Conservation (phyloP, 2,329 filamentous ascomycete species). For the Nigrograna mackinnonii region DNA sequence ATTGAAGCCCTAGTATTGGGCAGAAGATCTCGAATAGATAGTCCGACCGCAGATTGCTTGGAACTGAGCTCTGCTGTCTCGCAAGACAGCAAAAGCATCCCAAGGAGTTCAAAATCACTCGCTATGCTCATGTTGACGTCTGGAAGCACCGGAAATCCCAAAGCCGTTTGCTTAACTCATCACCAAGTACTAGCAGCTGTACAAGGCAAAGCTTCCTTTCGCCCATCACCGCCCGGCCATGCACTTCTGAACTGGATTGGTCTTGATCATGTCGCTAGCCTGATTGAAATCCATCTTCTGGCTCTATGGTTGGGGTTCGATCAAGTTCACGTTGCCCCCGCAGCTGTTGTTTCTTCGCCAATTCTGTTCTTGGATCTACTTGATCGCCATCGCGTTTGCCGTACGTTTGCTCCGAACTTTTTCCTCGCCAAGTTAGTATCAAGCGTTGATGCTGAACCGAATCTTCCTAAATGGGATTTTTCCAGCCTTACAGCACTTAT, state of each 20-base stretch:
- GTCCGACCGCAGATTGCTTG: neutral
- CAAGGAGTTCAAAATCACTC: neutral
- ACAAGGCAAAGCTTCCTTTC: conserved; percentile 40
- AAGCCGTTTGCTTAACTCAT: conserved; percentile 53
- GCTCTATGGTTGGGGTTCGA: conserved; percentile 46
- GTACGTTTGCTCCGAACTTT: conserved; percentile 53
- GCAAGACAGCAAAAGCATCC: neutral
- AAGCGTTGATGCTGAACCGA: conserved; percentile 1
- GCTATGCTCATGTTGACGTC: conserved; percentile 53
- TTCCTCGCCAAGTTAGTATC: conserved; percentile 33
- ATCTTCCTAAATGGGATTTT: conserved; percentile 23
- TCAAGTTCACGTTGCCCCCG: conserved; percentile 52
- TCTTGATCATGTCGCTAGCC: conserved; percentile 58
- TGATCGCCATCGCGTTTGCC: conserved; percentile 45
- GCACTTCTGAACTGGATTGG: conserved; percentile 52
- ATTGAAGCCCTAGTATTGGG: neutral
- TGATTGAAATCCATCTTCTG: conserved; percentile 57
- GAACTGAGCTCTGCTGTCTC: neutral
- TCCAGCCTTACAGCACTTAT: conserved; percentile 33
- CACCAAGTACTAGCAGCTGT: conserved; percentile 48
- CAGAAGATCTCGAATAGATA: neutral
- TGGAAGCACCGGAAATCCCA: conserved; percentile 55
- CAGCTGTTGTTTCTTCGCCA: conserved; percentile 47
- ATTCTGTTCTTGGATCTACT: conserved; percentile 44
- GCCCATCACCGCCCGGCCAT: conserved; percentile 5